These are phyloP conservation scores for Microthlaspi erraticum DNA, from an alignment of 345 rosid genomes.

Conservation along the genomic window DNA sequence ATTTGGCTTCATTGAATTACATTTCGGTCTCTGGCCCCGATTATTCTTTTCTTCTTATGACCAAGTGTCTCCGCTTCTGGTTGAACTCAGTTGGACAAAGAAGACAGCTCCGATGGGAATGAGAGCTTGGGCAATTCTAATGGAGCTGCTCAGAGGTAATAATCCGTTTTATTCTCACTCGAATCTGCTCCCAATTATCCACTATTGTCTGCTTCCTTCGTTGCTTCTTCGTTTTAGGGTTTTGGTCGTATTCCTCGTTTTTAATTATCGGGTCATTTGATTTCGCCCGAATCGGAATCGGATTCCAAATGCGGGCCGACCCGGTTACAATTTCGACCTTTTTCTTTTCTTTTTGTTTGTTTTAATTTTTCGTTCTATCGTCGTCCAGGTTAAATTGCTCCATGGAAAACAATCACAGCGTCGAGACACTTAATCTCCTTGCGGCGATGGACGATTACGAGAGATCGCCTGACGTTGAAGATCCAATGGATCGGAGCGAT, in stretches of 20 bases:
- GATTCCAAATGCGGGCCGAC: conserved; percentile 27
- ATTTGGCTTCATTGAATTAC: conserved; percentile 42
- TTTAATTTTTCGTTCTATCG: background rate
- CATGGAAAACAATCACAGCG: conserved; percentile 45
- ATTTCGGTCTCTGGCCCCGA: conserved; percentile 31
- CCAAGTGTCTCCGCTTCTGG: conserved; percentile 21
- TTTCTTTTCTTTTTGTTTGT: conserved; percentile 9
- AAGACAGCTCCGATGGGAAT: conserved; percentile 63
- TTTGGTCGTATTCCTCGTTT: conserved; percentile 33
- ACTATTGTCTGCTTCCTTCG: conserved; percentile 32
- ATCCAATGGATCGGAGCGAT: conserved; percentile 33
- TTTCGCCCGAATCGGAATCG: conserved; percentile 34
- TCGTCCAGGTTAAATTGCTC: conserved; percentile 17
- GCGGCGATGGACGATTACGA: conserved; percentile 43
- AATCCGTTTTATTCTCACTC: conserved; percentile 29
- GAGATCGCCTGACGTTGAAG: conserved; percentile 37
- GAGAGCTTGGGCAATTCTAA: conserved; percentile 68
- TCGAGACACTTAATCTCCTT: conserved; percentile 49
- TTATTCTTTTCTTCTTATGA: conserved; percentile 36
- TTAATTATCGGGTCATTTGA: conserved; percentile 47
- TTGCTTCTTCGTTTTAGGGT: conserved; percentile 57
- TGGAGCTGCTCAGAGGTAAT: conserved; percentile 69
- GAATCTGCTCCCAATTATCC: conserved; percentile 38
- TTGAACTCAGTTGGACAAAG: conserved; percentile 54
- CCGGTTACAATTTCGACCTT: conserved; percentile 35